Base-by-base conservation (phyloP, 2,329 filamentous ascomycete species). In the Aspergillus glaucus region DNA sequence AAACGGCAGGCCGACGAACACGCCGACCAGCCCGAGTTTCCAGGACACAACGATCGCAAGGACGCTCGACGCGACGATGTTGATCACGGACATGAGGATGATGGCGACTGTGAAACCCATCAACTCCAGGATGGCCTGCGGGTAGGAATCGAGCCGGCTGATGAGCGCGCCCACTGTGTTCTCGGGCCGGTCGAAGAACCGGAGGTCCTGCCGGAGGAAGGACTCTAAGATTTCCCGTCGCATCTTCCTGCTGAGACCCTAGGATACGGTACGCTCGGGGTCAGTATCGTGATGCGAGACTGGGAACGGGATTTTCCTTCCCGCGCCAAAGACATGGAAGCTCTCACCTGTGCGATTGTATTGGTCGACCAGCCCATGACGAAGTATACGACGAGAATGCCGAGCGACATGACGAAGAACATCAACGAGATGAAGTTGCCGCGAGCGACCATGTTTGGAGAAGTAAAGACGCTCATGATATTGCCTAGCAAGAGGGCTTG, bases 1-100 rank as follows among this genome's bases (percentile, higher is more conserved):
- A 0, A 72, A 65, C 0, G 77, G 70, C 8, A 80, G 57, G 2
- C 72, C 73, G 9, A 71, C 75, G 32, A 77, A 68, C 0, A 73
- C 62, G 1, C 77, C 62, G 0, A 76, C 72, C 0, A 80, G 64
- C 0, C 75, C 76, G 1, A 80, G 65, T 46, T 76, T 78, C 75
- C 75, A 81, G 0, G 74, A 73, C 43, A 67, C 67, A 2, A 61
- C 69, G 6, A 81, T 63, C 3, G 72, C 72, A 1, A 81, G 60
- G 7, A 76, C 63, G 12, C 69, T 67, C 51, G 70, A 75, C 1
- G 73, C 70, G 1, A 77, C 7, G 0, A 80, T 54, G 36, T 74
- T 79, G 45, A 76, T 61, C 1, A 73, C 45, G 42, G 74, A 70
- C 51, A 76, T 69, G n/a, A 76, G 49, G 10, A 81, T 69, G 2